Evolutionary conservation across 495 filamentous ascomycete genomes (phyloP).

Genomic region (Penicillium cinerascens): DNA sequence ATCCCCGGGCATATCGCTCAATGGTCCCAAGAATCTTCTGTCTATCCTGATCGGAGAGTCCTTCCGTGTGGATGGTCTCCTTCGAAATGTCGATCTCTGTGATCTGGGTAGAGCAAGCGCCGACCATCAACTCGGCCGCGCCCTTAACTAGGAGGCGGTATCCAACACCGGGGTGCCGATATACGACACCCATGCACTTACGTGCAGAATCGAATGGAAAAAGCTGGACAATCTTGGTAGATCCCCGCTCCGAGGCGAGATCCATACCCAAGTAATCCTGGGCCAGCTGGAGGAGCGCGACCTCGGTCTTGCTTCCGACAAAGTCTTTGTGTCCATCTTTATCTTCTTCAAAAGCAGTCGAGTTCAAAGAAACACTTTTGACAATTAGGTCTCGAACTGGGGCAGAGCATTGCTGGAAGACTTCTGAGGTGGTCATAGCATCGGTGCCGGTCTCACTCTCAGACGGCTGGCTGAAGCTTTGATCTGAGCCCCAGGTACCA

Average conservation of each 20-base stretch:
- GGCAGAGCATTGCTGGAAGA: constrained; percentile 37
- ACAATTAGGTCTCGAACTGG: constrained; percentile 47
- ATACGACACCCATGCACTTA: constrained; percentile 67
- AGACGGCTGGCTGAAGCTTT: constrained; percentile 46
- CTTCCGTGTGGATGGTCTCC: constrained; percentile 35
- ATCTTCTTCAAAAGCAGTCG: constrained; percentile 63
- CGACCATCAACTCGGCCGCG: constrained; percentile 64
- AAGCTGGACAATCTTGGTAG: constrained; percentile 56
- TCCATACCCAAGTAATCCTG: constrained; percentile 62
- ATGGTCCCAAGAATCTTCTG: constrained; percentile 41
- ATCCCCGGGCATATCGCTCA: constrained; percentile 53
- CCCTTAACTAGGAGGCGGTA: constrained; percentile 68
- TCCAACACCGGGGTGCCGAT: constrained; percentile 51
- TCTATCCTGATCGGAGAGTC: constrained; percentile 30
- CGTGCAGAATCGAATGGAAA: constrained; percentile 66
- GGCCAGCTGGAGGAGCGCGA: constrained; percentile 61
- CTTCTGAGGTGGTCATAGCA: constrained; percentile 23
- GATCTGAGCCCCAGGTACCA: constrained; percentile 53
- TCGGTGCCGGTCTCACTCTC: constrained; percentile 17
- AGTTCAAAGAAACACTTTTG: constrained; percentile 63
- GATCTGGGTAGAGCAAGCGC: constrained; percentile 41
- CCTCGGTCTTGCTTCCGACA: constrained; percentile 70
- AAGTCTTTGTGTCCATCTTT: constrained; percentile 55
- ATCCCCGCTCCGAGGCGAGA: constrained; percentile 56
- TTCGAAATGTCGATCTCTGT: constrained; percentile 17